Evolutionary conservation across 192 early-diverging fungal genomes (phyloP).

Genomic region (Coemansia guatemalensis): DNA sequence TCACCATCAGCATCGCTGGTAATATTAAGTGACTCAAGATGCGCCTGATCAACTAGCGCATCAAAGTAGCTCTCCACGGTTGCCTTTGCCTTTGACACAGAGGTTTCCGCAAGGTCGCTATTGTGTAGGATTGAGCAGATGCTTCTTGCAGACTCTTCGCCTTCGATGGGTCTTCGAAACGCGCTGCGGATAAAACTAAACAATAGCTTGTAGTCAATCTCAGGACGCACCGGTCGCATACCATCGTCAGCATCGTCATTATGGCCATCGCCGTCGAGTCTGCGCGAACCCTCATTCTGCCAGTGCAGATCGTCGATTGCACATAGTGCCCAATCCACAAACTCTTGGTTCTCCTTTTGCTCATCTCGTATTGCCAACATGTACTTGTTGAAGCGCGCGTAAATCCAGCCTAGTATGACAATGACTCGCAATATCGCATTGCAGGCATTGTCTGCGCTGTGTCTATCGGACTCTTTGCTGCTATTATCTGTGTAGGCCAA

Average conservation of each 20-base stretch:
- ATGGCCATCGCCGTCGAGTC: constrained; percentile 1
- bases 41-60: constrained; percentile 4
- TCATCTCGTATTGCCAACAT: constrained; percentile 24
- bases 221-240: constrained; percentile 29
- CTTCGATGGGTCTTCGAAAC: constrained; percentile 13
- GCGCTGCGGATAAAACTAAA: constrained; percentile 32
- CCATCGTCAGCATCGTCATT: constrained; percentile 32
- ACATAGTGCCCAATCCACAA: constrained; percentile 44
- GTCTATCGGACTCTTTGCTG: constrained; percentile 3
- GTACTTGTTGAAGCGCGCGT: constrained; percentile 27
- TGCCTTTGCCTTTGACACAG: not conserved
- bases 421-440: constrained; percentile 19
- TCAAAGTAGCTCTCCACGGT: constrained; percentile 21
- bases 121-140: constrained; percentile 3
- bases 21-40: not conserved
- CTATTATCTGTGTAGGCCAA: not conserved
- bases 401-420: constrained; percentile 34
- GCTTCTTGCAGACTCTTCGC: not conserved
- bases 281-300: constrained; percentile 43
- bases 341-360: constrained; percentile 43
- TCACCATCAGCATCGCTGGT: not conserved
- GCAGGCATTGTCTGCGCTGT: not conserved
- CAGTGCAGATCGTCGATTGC: constrained; percentile 39
- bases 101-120: too few species aligned
- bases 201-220: constrained; percentile 34